Conservation (phyloP, 179 eudicot species). For the Beta corolliflora region DNA sequence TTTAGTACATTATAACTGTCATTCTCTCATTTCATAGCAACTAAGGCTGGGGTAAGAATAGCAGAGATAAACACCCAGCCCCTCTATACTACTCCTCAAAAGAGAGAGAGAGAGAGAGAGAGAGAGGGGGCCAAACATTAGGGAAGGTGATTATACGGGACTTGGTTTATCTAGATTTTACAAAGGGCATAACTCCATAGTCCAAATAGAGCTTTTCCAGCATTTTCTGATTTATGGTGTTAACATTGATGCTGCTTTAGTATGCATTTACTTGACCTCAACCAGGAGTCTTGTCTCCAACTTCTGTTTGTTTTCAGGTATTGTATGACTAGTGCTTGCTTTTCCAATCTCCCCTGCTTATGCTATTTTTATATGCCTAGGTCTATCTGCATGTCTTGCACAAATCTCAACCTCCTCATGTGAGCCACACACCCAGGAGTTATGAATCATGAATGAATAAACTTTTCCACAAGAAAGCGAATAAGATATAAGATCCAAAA, state of each 20-base stretch:
- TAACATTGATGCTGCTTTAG: not conserved
- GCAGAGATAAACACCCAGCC: not conserved
- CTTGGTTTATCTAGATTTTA: not conserved
- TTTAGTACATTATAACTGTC: not conserved
- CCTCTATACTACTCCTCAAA: not conserved
- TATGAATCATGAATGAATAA: not conserved
- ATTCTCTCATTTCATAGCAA: not conserved
- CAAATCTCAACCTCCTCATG: not conserved
- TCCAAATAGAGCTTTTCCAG: not conserved
- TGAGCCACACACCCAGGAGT: too few species aligned
- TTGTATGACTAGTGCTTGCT: not conserved
- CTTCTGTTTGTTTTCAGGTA: too few species aligned
- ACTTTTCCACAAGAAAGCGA: not conserved
- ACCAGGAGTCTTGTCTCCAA: too few species aligned
- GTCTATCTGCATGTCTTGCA: not conserved
- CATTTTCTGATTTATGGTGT: not conserved
- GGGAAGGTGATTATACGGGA: not conserved
- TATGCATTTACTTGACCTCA: not conserved
- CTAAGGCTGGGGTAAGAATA: not conserved
- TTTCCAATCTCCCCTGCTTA: not conserved
- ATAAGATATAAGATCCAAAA: not conserved
- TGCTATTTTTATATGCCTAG: not conserved
- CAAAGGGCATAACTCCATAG: not conserved
- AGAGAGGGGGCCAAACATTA: not conserved
- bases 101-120: not conserved